Base-by-base conservation (phyloP, 2,329 filamentous ascomycete species). In the Cordyceps pruinosa region DNA sequence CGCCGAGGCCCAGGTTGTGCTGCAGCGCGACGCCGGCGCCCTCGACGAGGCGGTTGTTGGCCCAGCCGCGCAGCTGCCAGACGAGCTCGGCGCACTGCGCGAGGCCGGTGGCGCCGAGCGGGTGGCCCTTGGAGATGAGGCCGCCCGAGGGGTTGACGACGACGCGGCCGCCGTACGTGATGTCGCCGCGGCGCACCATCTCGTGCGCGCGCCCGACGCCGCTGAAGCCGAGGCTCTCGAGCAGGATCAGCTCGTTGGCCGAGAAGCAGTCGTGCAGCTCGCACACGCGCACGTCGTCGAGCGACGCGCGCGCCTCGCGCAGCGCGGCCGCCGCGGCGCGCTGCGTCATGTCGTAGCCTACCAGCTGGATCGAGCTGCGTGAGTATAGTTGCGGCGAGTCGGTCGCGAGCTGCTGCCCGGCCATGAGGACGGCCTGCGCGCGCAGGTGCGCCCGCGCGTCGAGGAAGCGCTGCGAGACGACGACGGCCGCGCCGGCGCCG, bases 381-480 rank as follows among this genome's bases (percentile, higher is more conserved):
- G 85, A 90, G 80, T 93, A 97, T 17, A 97, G 80, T 35, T 77
- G 78, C 0, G 89, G 86, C 2, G 83, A 82, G 73, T 97, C 94
- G 2, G 92, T 96, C 15, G 89, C 85, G 30, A 97, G 75, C 61
- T 83, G 83, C 73, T 97, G 92, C n/a, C 93, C 94, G 1, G 93
- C 93, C 61, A 97, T 90, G 57, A 90, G 79, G 60, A 97, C 76
- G 17, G 94, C 93, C 66, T 92, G 89, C 54, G 82, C 78, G 68
- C 85, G 86, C 58, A 97, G 83, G 65, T 96, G 85, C 17, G 51
- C 15, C 1, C 90, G 83, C 7, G 87, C 86, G 66, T 93, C 88
- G 55, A 97, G 83, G 80, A 97, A 97, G 47, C 80, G 81, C 73
- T 96, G 87, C 0, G 90, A 96, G 55, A 96, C 91, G 50, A 97